Evolutionary conservation across 345 rosid genomes (phyloP).

Genomic region (Lepidium africanum): DNA sequence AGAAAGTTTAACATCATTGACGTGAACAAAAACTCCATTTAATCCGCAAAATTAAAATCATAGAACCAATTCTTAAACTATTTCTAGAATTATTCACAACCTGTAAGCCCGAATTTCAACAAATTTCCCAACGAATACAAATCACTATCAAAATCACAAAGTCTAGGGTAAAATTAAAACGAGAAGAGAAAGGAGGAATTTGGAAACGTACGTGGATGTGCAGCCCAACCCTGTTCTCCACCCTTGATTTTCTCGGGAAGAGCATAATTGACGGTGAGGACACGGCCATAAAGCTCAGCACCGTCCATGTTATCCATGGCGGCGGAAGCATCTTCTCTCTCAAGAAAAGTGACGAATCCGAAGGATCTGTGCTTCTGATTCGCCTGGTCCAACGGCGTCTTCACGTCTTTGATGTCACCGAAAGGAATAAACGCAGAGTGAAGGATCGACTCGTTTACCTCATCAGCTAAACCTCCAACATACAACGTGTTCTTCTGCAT

Average conservation of each 20-base stretch:
- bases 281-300: slow-evolving; percentile 95
- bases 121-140: neutral
- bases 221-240: slow-evolving; percentile 99
- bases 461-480: slow-evolving; percentile 95
- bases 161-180: neutral
- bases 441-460: slow-evolving; percentile 86
- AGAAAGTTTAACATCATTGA: neutral
- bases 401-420: slow-evolving; percentile 96
- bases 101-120: neutral
- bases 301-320: slow-evolving; percentile 99
- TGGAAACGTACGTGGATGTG: slow-evolving; percentile 83
- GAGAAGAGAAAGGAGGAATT: neutral
- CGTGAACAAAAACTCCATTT: neutral
- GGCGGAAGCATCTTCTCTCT: slow-evolving; percentile 77
- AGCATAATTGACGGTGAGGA: slow-evolving; percentile 94
- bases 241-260: slow-evolving; percentile 96
- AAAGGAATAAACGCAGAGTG: slow-evolving; percentile 94
- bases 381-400: slow-evolving; percentile 91
- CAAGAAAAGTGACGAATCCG: slow-evolving; percentile 92
- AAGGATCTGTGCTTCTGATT: slow-evolving; percentile 98
- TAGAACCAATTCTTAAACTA: neutral
- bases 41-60: neutral
- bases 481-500: slow-evolving; percentile 97
- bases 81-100: neutral
- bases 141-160: neutral